phyloP scores from a whole-genome alignment of 2,329 filamentous ascomycete species.

The Nannizzia gypsea region DNA sequence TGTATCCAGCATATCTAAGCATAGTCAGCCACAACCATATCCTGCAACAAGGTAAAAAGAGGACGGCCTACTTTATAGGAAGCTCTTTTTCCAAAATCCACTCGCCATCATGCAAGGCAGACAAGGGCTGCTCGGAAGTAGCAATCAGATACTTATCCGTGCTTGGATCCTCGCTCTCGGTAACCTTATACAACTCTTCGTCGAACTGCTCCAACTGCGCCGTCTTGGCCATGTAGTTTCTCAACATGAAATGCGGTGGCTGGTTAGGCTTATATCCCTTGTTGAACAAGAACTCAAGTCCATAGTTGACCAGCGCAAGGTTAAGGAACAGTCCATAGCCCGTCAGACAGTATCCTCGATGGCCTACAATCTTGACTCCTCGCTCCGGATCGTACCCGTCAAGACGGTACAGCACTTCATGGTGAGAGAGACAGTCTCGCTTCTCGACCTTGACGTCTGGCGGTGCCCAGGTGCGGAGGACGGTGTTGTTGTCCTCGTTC shows the following conservation, averaged over 20 bases:
- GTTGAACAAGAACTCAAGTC: conserved; percentile 71
- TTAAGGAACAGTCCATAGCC: conserved; percentile 86
- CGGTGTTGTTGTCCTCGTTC: conserved; percentile 76
- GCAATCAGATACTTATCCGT: conserved; percentile 77
- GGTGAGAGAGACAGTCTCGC: conserved; percentile 71
- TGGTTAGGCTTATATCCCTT: conserved; percentile 75
- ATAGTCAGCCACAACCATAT: not conserved
- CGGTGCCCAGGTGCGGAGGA: conserved; percentile 69
- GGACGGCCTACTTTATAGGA: conserved; percentile 58
- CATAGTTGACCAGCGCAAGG: conserved; percentile 89
- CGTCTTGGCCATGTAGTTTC: conserved; percentile 94
- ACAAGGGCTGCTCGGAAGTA: conserved; percentile 90
- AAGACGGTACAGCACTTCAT: conserved; percentile 78
- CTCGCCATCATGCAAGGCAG: conserved; percentile 82
- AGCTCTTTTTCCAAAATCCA: conserved; percentile 79
- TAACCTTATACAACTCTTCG: conserved; percentile 94
- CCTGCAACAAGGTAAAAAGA: not conserved
- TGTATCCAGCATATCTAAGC: conserved; percentile 65
- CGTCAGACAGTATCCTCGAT: conserved; percentile 85
- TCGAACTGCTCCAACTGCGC: conserved; percentile 96
- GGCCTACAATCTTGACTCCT: conserved; percentile 85
- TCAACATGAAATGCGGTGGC: conserved; percentile 87
- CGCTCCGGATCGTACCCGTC: conserved; percentile 90
- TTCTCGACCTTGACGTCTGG: conserved; percentile 63
- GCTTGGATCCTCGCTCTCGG: conserved; percentile 67